Percentiles rank a stretch among this genome's conserved stretches.
Evolutionary conservation across 2,329 filamentous ascomycete genomes (phyloP).

Genomic region (Fusarium ramigenum): DNA sequence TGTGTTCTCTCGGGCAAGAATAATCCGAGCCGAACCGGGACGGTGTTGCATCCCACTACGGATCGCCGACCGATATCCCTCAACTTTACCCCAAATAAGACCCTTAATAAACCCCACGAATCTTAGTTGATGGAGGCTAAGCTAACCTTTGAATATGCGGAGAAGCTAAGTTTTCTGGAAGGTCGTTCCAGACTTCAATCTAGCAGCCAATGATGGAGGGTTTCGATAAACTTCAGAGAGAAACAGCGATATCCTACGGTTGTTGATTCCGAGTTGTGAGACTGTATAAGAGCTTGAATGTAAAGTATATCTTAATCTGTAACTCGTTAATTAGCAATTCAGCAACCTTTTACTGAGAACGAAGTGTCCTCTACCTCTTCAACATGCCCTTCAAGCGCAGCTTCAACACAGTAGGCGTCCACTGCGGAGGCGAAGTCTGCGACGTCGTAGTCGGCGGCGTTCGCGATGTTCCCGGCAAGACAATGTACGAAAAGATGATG

Average conservation of each 20-base stretch:
- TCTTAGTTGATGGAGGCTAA: neutral
- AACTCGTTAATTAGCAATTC: neutral
- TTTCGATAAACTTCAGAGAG: neutral
- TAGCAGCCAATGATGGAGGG: neutral
- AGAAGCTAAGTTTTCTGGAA: neutral
- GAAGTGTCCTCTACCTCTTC: rapidly evolving
- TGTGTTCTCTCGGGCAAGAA: neutral
- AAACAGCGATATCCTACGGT: neutral
- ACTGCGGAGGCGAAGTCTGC: constrained; percentile 32
- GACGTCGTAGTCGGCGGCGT: constrained; percentile 32
- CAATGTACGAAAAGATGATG: constrained; percentile 35
- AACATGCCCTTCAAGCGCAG: constrained; percentile 28
- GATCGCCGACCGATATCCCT: neutral
- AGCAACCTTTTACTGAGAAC: neutral
- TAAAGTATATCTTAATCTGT: neutral
- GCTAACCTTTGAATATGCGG: neutral
- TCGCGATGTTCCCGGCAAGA: constrained; percentile 26
- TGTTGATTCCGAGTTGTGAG: neutral
- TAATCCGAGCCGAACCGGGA: neutral
- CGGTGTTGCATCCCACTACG: neutral
- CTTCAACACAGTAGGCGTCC: constrained; percentile 34
- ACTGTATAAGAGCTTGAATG: neutral
- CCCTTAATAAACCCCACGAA: neutral
- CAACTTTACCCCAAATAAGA: neutral
- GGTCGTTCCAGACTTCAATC: neutral